A percentile compares a stretch with the other conserved stretches of the same genome.
phyloP scores from a whole-genome alignment of 129 eudicot species.

The Gnaphalium uliginosum region DNA sequence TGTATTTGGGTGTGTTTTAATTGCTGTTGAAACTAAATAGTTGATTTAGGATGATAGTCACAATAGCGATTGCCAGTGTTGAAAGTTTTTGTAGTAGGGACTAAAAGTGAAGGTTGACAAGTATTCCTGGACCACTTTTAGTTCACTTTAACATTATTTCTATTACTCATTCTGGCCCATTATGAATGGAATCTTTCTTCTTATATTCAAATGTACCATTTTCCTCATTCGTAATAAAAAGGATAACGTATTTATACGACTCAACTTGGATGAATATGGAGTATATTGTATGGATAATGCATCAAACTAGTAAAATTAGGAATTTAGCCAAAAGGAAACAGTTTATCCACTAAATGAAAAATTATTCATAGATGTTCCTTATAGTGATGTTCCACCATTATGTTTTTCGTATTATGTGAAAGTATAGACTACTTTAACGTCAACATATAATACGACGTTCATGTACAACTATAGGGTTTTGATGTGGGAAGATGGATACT shows the following conservation, averaged over 20 bases:
- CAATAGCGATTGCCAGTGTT: neutral
- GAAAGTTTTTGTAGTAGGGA: neutral
- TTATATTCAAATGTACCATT: conserved; percentile 17
- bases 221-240: neutral
- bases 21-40: neutral
- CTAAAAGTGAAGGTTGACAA: conserved; percentile 3
- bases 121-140: neutral
- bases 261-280: neutral
- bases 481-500: conserved; percentile 83
- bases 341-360: neutral
- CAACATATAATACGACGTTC: conserved; percentile 2
- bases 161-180: conserved; percentile 9
- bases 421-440: conserved; percentile 2
- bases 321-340: neutral
- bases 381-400: conserved; percentile 5
- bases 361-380: neutral
- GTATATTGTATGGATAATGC: neutral
- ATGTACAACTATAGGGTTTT: conserved; percentile 49
- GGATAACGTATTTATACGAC: neutral
- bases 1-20: neutral
- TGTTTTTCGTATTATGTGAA: conserved; percentile 8
- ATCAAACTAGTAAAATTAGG: neutral
- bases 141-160: conserved; percentile 7
- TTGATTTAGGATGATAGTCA: neutral
- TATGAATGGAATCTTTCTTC: neutral